Base-by-base conservation (phyloP, 2,329 filamentous ascomycete species). In the Pseudogymnoascus sp. region DNA sequence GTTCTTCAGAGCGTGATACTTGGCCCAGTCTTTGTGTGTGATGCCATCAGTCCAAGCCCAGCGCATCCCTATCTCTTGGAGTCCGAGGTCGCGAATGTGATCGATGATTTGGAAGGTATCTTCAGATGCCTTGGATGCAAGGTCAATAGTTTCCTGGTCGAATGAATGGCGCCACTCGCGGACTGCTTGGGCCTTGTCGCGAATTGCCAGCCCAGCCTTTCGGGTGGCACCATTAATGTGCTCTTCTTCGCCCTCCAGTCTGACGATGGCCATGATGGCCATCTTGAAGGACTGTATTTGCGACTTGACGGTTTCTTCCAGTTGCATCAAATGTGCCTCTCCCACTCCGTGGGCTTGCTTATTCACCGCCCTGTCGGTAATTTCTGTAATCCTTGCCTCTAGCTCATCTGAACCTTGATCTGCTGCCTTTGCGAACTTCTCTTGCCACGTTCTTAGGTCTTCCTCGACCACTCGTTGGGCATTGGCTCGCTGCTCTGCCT, bases 31-130 rank as follows among this genome's bases (percentile, higher is more conserved):
- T 75, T 96, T 93, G 80, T 99, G 97, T 1, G 93, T 96, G 65
- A 99, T 85, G 33, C 91, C 91, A 64, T 97, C 92, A 78, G 92
- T 95, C 88, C 91, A 96, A 11, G 93, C 92, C 93, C 95, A 99
- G 72, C 73, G 68, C 80, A 89, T 88, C 44, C 88, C 88, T 60
- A 91, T 87, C 69, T 91, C 88, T 70, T 90, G 87, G 33, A 91
- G 78, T 9, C 87, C 86, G 29, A 89, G 77, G 66, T 89, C 85
- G 46, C 87, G 83, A 61, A 90, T 87, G 67, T 80, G 82, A 68
- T 90, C 86, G 46, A 91, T 79, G 11, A 89, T 84, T 66, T 87
- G 83, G 7, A 90, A 77, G 0, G 87, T 90, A 26, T 85, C 86
- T 65, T 83, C 78, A 11, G 86, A 79, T 7, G 87, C 84, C 61